Conservation (phyloP, 306 rosid species). For the Mucuna pruriens region DNA sequence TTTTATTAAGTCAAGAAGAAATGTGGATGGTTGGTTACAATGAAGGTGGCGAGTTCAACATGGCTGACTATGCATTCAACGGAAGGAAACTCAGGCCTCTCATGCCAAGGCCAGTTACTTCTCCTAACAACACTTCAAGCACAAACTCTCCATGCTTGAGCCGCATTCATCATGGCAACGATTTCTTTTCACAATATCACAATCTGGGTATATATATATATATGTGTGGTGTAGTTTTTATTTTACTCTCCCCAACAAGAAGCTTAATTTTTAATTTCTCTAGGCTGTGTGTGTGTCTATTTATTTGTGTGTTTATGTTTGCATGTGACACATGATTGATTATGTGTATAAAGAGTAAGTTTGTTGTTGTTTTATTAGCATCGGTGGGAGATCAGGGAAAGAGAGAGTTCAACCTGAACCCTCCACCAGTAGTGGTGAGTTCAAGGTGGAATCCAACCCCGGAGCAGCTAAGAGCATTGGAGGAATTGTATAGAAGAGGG, state of each 20-base stretch:
- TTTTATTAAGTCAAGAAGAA: background rate
- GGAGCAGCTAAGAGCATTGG: slow-evolving; percentile 84
- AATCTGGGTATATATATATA: slow-evolving; percentile 80
- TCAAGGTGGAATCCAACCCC: slow-evolving; percentile 98
- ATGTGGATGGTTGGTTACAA: slow-evolving; percentile 94
- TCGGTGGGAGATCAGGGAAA: slow-evolving; percentile 56
- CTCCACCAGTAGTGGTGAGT: slow-evolving; percentile 69
- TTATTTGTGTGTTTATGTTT: too few relatives aligned
- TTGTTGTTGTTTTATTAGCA: slow-evolving; percentile 42
- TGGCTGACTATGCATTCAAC: slow-evolving; percentile 60
- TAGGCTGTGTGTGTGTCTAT: too few relatives aligned
- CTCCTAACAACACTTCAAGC: slow-evolving; percentile 49
- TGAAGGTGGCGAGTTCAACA: slow-evolving; percentile 64
- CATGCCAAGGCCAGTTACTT: slow-evolving; percentile 62
- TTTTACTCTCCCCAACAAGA: background rate
- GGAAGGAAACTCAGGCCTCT: slow-evolving; percentile 81
- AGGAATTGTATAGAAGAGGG: slow-evolving; percentile 80
- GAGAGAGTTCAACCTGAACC: slow-evolving; percentile 56
- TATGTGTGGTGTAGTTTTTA: too few relatives aligned
- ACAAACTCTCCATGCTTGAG: slow-evolving; percentile 53
- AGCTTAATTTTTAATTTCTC: too few relatives aligned
- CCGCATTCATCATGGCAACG: slow-evolving; percentile 46
- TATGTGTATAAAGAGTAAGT: background rate
- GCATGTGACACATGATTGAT: background rate
- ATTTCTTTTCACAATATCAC: slow-evolving; percentile 68